Evolutionary conservation across 257 asterid species (phyloP).

Genomic region (Cynanchum wilfordii): DNA sequence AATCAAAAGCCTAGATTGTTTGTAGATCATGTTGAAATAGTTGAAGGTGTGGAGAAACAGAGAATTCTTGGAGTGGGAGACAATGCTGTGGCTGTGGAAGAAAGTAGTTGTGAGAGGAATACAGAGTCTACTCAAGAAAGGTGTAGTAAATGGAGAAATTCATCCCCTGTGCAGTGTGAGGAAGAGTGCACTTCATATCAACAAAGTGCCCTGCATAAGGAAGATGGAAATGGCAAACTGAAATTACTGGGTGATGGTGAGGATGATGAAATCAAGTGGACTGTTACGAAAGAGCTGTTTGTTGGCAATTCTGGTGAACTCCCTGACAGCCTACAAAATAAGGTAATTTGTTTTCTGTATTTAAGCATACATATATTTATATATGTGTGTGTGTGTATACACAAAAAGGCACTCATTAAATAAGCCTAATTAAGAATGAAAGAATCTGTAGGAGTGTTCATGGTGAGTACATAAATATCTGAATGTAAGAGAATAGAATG

Average conservation of each 20-base stretch:
- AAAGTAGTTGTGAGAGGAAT: background rate
- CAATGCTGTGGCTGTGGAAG: background rate
- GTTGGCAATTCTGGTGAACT: background rate
- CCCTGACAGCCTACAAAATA: background rate
- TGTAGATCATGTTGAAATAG: background rate
- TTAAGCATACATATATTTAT: background rate
- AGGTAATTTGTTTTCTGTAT: background rate
- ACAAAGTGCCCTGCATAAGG: background rate
- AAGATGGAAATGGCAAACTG: background rate
- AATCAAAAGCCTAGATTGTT: slow-evolving; percentile 9
- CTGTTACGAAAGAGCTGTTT: background rate
- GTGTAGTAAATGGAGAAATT: background rate
- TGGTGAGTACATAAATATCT: background rate
- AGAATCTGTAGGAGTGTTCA: background rate
- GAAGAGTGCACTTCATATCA: background rate
- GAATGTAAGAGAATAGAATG: background rate
- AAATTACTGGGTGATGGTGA: background rate
- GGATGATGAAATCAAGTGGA: background rate
- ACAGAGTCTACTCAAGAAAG: background rate
- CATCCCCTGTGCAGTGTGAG: background rate
- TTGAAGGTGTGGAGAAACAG: background rate
- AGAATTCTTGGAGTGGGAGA: background rate
- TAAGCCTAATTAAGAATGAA: background rate
- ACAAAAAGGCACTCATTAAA: background rate
- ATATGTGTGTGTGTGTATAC: too few species aligned